Conservation (phyloP, 805 yeast species). For the Zygosaccharomyces pseudorouxii region DNA sequence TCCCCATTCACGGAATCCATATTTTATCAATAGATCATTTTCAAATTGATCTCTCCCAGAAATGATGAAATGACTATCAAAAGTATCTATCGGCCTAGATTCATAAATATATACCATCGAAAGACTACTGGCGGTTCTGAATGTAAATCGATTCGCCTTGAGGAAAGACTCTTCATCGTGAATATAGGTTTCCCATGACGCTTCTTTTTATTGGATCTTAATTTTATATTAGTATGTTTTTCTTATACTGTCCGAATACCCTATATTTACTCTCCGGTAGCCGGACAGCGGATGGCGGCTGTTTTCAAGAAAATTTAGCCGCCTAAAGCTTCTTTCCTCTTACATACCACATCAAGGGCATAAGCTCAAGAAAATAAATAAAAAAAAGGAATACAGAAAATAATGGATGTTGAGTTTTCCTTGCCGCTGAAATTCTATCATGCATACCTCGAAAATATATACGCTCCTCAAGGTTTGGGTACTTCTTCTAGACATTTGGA, state of each 20-base stretch:
- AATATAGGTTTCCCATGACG: too few species aligned
- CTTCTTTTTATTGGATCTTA: background rate
- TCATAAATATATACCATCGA: constrained; percentile 31
- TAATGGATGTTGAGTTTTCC: constrained; percentile 2
- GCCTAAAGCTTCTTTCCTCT: background rate
- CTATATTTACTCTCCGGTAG: background rate
- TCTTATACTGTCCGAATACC: background rate
- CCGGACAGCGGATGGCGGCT: constrained; percentile 13
- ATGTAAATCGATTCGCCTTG: background rate
- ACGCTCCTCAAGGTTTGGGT: constrained; percentile 26
- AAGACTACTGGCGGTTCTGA: background rate
- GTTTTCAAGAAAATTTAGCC: background rate
- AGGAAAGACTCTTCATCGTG: background rate
- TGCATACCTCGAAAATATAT: constrained; percentile 14
- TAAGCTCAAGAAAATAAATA: too few species aligned
- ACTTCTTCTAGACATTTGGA: constrained; percentile 12
- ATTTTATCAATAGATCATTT: constrained; percentile 55
- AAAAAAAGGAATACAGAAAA: background rate
- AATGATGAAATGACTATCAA: constrained; percentile 21
- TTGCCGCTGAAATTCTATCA: constrained; percentile 20
- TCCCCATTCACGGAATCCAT: constrained; percentile 56
- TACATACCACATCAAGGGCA: background rate
- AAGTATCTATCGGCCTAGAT: constrained; percentile 20
- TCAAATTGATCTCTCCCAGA: constrained; percentile 76
- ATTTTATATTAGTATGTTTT: constrained; percentile 1